These are phyloP conservation scores for Nematodospora anomalae DNA, from an alignment of 1,139 yeast genomes.

Conservation along the genomic window DNA sequence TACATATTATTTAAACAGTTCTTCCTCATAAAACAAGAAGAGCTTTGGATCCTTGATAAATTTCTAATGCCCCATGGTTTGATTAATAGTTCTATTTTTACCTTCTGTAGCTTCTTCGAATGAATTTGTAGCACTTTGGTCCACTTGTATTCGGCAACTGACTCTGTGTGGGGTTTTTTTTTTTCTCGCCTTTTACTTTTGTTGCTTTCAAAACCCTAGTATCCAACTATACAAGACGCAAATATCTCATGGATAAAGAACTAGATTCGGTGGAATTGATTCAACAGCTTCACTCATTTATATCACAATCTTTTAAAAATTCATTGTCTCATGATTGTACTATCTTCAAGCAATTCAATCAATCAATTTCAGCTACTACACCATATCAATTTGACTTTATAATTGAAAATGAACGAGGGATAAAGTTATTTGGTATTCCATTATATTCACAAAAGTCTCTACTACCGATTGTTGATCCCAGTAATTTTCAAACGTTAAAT, in stretches of 20 bases:
- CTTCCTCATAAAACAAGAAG: too few species aligned
- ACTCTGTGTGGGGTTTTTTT: too few species aligned
- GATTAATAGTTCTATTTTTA: too few species aligned
- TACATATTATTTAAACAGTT: too few species aligned
- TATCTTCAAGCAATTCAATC: conserved; percentile 6
- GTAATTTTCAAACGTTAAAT: conserved; percentile 40
- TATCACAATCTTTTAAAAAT: conserved; percentile 1
- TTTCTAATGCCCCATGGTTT: too few species aligned
- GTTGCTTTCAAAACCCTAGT: too few species aligned
- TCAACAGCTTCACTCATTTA: conserved; percentile 6
- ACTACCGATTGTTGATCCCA: conserved; percentile 61
- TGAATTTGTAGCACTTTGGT: too few species aligned
- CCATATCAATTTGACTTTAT: conserved; percentile 37
- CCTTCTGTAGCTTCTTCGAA: too few species aligned
- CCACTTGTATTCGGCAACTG: too few species aligned
- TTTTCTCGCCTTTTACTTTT: too few species aligned
- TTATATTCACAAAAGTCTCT: conserved; percentile 56
- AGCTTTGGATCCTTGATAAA: too few species aligned
- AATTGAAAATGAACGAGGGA: conserved; percentile 72
- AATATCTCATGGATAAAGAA: conserved; percentile 3
- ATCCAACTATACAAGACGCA: too few species aligned
- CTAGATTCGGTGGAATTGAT: conserved; percentile 6
- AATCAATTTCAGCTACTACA: conserved; percentile 6
- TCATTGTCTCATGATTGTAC: conserved; percentile 6
- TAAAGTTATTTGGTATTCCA: conserved; percentile 63